Conservation (phyloP, 495 filamentous ascomycete genomes). For the Glonium stellatum region DNA sequence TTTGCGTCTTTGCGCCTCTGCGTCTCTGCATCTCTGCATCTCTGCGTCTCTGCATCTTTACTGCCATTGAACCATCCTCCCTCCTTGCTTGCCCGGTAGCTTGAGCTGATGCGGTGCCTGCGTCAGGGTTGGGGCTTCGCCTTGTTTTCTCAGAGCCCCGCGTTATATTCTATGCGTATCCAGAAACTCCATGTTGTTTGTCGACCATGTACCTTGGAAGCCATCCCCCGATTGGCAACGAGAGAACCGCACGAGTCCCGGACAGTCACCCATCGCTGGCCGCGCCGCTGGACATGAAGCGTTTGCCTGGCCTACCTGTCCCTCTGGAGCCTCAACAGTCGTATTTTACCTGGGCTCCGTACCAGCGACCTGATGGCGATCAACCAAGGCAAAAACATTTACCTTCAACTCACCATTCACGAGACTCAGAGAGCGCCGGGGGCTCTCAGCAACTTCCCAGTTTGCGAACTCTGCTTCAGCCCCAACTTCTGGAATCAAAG, state of each 20-base stretch:
- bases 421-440: constrained; percentile 16
- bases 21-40: constrained; percentile 15
- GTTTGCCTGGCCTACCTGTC: constrained; percentile 20
- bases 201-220: constrained; percentile 28
- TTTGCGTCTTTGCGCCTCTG: background rate
- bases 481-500: constrained; percentile 22
- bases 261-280: constrained; percentile 6
- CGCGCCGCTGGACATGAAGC: constrained; percentile 26
- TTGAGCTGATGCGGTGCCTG: constrained; percentile 27
- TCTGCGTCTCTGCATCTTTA: constrained; percentile 6
- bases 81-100: constrained; percentile 25
- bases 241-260: background rate
- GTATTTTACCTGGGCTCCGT: constrained; percentile 14
- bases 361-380: constrained; percentile 9
- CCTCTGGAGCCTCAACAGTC: constrained; percentile 19
- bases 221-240: constrained; percentile 22
- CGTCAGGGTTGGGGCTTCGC: constrained; percentile 22
- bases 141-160: constrained; percentile 23
- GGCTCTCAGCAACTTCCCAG: constrained; percentile 25
- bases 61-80: constrained; percentile 1
- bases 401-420: constrained; percentile 16
- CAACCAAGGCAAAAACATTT: constrained; percentile 18
- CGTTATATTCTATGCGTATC: constrained; percentile 28
- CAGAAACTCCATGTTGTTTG: constrained; percentile 22
- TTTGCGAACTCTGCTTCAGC: constrained; percentile 23